These are phyloP conservation scores for Fistulina hepatica DNA, from an alignment of 1,284 basidiomycete genomes.

Conservation along the genomic window DNA sequence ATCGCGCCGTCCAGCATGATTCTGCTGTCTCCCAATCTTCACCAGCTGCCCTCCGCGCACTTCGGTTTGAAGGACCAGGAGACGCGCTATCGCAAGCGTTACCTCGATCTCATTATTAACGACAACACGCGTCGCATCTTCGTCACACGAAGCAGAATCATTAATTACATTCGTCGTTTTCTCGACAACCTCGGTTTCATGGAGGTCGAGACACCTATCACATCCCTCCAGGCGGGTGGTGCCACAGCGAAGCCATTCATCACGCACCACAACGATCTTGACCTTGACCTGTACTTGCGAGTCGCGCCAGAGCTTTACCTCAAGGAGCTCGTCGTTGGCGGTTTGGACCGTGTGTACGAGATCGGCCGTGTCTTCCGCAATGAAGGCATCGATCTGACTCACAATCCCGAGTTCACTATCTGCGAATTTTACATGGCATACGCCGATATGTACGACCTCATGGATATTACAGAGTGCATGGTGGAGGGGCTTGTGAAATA, in stretches of 20 bases:
- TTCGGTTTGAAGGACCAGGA: conserved; percentile 95
- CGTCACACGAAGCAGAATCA: conserved; percentile 77
- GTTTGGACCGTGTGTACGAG: conserved; percentile 95
- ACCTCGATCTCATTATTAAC: conserved; percentile 97
- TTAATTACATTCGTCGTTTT: conserved; percentile 89
- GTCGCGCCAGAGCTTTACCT: conserved; percentile 97
- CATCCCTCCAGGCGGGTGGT: conserved; percentile 93
- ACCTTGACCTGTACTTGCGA: conserved; percentile 96
- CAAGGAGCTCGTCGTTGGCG: conserved; percentile 96
- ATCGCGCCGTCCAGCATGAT: conserved; percentile 76
- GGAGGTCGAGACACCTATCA: conserved; percentile 99
- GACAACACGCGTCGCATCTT: conserved; percentile 87
- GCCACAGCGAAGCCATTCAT: conserved; percentile 98
- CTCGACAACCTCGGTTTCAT: conserved; percentile 91
- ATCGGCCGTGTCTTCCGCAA: conserved; percentile 98
- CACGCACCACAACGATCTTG: conserved; percentile 98
- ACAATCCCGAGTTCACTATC: conserved; percentile 96
- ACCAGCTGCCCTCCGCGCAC: conserved; percentile 87
- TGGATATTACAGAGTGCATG: conserved; percentile 94
- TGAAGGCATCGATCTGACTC: conserved; percentile 97
- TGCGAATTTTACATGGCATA: conserved; percentile 99
- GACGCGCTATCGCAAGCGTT: conserved; percentile 96
- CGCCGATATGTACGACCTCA: conserved; percentile 97
- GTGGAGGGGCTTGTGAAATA: conserved; percentile 88
- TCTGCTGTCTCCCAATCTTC: conserved; percentile 92